A percentile compares a stretch with the other conserved stretches of the same genome.
phyloP scores from a whole-genome alignment of 768 basidiomycete genomes.

The Boletus speciosus region DNA sequence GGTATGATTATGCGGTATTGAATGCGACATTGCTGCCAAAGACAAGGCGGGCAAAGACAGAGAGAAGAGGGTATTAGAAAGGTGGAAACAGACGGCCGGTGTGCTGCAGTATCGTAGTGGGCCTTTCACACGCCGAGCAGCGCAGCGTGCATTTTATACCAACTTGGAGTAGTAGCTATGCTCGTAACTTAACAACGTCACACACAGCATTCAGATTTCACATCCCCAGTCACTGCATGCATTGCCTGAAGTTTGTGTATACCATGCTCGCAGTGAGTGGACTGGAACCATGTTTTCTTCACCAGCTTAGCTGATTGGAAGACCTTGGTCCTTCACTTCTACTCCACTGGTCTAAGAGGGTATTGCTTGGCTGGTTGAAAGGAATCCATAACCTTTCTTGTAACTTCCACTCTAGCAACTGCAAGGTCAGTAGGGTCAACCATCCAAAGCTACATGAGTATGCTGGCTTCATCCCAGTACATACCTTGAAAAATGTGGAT shows the following conservation, averaged over 20 bases:
- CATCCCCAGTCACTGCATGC: no score
- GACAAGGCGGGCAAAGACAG: slow-evolving; percentile 13
- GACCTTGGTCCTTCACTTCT: slow-evolving; percentile 31
- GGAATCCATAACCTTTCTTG: slow-evolving; percentile 41
- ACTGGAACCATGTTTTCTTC: not conserved
- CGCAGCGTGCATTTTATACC: not conserved
- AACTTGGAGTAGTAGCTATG: not conserved
- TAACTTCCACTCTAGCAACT: slow-evolving; percentile 38
- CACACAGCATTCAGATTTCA: not conserved
- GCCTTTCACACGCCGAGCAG: slow-evolving; percentile 20
- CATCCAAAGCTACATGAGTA: slow-evolving; percentile 42
- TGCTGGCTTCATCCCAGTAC: slow-evolving; percentile 48
- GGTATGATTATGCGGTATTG: slow-evolving; percentile 6
- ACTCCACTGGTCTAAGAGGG: slow-evolving; percentile 35
- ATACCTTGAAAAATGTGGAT: slow-evolving; percentile 23
- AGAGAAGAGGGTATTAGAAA: slow-evolving; percentile 1
- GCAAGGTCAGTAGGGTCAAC: slow-evolving; percentile 32
- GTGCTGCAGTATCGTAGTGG: not conserved
- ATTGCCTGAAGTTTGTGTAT: no score
- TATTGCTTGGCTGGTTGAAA: slow-evolving; percentile 39
- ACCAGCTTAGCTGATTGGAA: slow-evolving; percentile 23
- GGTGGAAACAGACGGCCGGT: not conserved
- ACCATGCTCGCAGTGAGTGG: no score
- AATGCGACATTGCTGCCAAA: slow-evolving; percentile 27
- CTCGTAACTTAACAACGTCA: not conserved